Percentiles rank a stretch among this genome's conserved stretches.
Evolutionary conservation across 2,329 filamentous ascomycete genomes (phyloP).

Genomic region (Coniochaeta sp.): DNA sequence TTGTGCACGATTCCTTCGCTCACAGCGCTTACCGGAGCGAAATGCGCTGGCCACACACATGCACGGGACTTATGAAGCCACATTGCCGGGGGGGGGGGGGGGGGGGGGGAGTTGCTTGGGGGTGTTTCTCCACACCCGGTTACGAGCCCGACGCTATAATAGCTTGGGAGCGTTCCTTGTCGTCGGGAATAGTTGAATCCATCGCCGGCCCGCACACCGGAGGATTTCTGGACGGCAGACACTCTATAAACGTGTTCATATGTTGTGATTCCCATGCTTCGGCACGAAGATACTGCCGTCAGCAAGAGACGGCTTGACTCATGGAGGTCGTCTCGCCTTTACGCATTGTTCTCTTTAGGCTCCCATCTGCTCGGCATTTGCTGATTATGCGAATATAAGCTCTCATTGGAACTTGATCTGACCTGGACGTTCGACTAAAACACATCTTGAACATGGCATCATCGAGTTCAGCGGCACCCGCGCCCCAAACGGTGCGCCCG

Average conservation of each 20-base stretch:
- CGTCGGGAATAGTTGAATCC: background rate
- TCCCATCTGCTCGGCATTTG: background rate
- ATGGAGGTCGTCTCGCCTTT: background rate
- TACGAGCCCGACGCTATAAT: constrained; percentile 2
- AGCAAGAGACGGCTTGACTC: background rate
- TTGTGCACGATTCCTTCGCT: constrained; percentile 1
- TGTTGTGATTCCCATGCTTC: background rate
- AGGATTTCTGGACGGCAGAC: background rate
- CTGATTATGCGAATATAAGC: background rate
- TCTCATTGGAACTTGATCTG: background rate
- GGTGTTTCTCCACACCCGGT: background rate
- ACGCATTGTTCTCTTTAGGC: background rate
- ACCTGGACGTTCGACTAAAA: too few relatives aligned
- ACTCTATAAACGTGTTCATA: background rate
- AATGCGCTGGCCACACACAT: background rate
- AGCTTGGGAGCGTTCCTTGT: background rate
- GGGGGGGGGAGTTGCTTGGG: too few relatives aligned
- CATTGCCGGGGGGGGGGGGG: too few relatives aligned
- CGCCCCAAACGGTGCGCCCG: constrained; percentile 14
- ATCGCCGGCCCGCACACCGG: background rate
- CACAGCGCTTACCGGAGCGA: background rate
- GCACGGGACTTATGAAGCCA: constrained; percentile 2
- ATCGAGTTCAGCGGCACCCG: background rate
- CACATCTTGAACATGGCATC: background rate
- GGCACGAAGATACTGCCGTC: background rate